Evolutionary conservation across 176 grass and related monocot genomes (phyloP), one percentile per base, ranked within the genome.

Genomic region (Echinochloa phyllopogon): DNA sequence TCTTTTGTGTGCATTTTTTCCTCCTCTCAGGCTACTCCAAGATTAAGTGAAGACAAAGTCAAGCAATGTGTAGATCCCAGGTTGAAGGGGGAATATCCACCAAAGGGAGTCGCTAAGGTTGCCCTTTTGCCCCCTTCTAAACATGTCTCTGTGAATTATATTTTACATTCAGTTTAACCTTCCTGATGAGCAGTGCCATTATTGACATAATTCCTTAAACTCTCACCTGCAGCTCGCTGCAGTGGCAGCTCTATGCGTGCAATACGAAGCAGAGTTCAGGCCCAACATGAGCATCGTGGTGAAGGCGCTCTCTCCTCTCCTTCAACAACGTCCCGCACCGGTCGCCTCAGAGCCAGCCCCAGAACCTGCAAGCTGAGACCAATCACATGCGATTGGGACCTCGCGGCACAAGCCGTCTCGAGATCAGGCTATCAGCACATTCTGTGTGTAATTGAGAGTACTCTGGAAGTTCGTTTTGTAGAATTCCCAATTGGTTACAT

Each of bases 231-330:
- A 97, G 94, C 92, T 97, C 67, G 94, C 89, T 69, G 94, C 94
- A 49, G 92, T 97, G 40, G 92, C 94, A 21, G 94, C 94, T 74
- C 79, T 97, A 1, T 97, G 94, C 0, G 92, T 97, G 79, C 94
- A 97, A 64, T 97, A 92, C 21, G 94, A 97, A 92, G 78, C 92
- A 71, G 94, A 97, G 75, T 97, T 97, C 74, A 97, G 94, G 83
- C 94, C 94, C 70, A 97, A 87, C 37, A 97, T 97, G 94, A 94
- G 89, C 85, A 97, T 97, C 6, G 89, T 97, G 20, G 94, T 97
- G 51, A 97, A 97, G 85, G 94, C 94, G 16, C 92, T 97, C 77
- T 92, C 89, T 20, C 94, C 94, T 56, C 85, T 97, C 49, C 91
- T 97, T 23, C 73, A 81, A 60, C 86, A 94, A 49, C 92, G 67